These are phyloP conservation scores for Termitomyces sp. DNA, from an alignment of 1,284 basidiomycete genomes.

Conservation along the genomic window DNA sequence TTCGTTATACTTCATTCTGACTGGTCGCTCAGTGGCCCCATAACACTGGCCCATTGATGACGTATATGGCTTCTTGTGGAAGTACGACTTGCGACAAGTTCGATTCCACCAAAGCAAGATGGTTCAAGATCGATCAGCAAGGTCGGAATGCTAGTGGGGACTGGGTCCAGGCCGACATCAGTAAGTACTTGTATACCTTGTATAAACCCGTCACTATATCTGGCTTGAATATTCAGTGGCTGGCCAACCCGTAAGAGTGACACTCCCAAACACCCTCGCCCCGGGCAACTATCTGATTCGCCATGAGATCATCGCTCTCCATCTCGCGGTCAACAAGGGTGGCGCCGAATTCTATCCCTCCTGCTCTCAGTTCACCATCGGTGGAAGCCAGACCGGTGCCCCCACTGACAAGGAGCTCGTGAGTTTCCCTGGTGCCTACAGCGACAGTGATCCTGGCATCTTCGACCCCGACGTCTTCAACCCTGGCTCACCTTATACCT, in stretches of 20 bases:
- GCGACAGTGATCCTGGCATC: conserved; percentile 58
- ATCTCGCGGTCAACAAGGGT: conserved; percentile 42
- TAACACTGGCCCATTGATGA: conserved; percentile 64
- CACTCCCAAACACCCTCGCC: conserved; percentile 50
- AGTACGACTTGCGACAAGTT: conserved; percentile 53
- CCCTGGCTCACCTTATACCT: conserved; percentile 33
- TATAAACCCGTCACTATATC: neutral
- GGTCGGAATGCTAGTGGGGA: conserved; percentile 25
- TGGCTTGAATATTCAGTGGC: conserved; percentile 18
- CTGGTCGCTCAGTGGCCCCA: conserved; percentile 58
- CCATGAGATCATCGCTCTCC: conserved; percentile 69
- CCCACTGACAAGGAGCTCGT: conserved; percentile 44
- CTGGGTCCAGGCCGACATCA: conserved; percentile 34
- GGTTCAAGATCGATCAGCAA: conserved; percentile 58
- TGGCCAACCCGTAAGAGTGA: conserved; percentile 37
- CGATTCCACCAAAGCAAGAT: conserved; percentile 51
- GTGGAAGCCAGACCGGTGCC: conserved; percentile 42
- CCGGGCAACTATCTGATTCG: conserved; percentile 67
- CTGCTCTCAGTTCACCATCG: conserved; percentile 57
- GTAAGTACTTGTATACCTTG: conserved; percentile 24
- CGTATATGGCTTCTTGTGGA: conserved; percentile 66
- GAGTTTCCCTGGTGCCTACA: conserved; percentile 60
- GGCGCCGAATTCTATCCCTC: conserved; percentile 74
- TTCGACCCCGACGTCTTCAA: conserved; percentile 41
- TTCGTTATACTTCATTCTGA: conserved; percentile 4